These are phyloP conservation scores for Termitomyces sp. DNA, from an alignment of 768 basidiomycete species.

Conservation along the genomic window DNA sequence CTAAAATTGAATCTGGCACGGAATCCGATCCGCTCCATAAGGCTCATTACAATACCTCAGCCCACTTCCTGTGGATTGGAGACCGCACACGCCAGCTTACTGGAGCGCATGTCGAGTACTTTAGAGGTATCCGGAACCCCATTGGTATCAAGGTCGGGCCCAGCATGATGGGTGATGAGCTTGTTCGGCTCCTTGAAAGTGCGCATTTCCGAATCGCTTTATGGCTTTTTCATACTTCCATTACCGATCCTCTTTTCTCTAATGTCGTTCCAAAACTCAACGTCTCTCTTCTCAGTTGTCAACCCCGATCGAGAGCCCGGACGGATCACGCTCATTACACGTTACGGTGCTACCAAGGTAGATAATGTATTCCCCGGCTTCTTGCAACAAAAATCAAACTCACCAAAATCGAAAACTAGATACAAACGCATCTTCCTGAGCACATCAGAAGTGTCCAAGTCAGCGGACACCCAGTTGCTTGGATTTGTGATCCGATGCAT, in stretches of 20 bases:
- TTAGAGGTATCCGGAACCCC: slow-evolving; percentile 86
- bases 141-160: slow-evolving; percentile 97
- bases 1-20: neutral
- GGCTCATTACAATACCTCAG: slow-evolving; percentile 83
- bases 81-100: slow-evolving; percentile 90
- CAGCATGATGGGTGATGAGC: slow-evolving; percentile 71
- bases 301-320: slow-evolving; percentile 83
- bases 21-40: slow-evolving; percentile 14
- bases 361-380: neutral
- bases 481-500: slow-evolving; percentile 99
- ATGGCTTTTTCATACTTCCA: neutral
- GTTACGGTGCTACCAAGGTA: slow-evolving; percentile 89
- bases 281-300: slow-evolving; percentile 48
- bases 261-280: neutral
- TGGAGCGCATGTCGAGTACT: slow-evolving; percentile 95
- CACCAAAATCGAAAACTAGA: slow-evolving; percentile 32
- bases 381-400: neutral
- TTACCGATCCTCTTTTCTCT: neutral
- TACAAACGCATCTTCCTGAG: slow-evolving; percentile 63
- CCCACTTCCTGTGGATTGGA: slow-evolving; percentile 96
- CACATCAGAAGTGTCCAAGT: slow-evolving; percentile 80
- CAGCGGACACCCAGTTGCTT: slow-evolving; percentile 83
- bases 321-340: slow-evolving; percentile 83
- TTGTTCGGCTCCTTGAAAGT: slow-evolving; percentile 75
- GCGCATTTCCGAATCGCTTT: slow-evolving; percentile 16